phyloP scores from a whole-genome alignment of 1,284 basidiomycete species.

The Cystobasidiaceae sp. region DNA sequence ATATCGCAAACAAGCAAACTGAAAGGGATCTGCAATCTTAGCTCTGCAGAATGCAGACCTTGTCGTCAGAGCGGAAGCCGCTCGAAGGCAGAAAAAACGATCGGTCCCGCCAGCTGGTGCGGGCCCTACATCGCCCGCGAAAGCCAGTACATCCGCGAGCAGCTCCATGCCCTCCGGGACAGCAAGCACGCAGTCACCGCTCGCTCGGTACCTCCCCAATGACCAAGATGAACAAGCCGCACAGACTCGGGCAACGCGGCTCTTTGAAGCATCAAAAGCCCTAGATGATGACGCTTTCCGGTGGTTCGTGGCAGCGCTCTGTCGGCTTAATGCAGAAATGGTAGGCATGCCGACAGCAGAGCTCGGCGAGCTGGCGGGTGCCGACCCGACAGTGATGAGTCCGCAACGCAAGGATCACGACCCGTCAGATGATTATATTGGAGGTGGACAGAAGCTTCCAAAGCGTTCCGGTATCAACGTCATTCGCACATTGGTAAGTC shows the following conservation, averaged over 20 bases:
- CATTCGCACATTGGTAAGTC: constrained; percentile 29
- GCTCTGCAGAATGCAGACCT: constrained; percentile 88
- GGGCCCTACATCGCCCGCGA: constrained; percentile 2
- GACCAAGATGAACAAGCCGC: constrained; percentile 72
- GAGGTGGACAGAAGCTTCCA: constrained; percentile 17
- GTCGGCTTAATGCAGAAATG: constrained; percentile 81
- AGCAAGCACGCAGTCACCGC: background rate
- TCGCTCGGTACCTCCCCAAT: constrained; percentile 48
- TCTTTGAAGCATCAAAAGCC: constrained; percentile 72
- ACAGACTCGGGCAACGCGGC: constrained; percentile 63
- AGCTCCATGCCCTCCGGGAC: background rate
- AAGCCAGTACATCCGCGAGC: background rate
- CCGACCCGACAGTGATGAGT: background rate
- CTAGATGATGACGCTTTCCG: constrained; percentile 76
- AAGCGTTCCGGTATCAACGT: constrained; percentile 38
- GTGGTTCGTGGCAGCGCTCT: constrained; percentile 74
- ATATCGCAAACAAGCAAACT: background rate
- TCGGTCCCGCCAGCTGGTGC: background rate
- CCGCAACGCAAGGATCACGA: background rate
- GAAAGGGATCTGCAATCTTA: constrained; percentile 6
- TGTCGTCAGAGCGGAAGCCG: constrained; percentile 54
- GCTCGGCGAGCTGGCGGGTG: constrained; percentile 31
- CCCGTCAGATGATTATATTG: background rate
- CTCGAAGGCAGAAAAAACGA: constrained; percentile 33
- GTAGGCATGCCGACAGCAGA: constrained; percentile 63